phyloP scores from a whole-genome alignment of 2,329 filamentous ascomycete genomes.

The Diaporthe nobilis region DNA sequence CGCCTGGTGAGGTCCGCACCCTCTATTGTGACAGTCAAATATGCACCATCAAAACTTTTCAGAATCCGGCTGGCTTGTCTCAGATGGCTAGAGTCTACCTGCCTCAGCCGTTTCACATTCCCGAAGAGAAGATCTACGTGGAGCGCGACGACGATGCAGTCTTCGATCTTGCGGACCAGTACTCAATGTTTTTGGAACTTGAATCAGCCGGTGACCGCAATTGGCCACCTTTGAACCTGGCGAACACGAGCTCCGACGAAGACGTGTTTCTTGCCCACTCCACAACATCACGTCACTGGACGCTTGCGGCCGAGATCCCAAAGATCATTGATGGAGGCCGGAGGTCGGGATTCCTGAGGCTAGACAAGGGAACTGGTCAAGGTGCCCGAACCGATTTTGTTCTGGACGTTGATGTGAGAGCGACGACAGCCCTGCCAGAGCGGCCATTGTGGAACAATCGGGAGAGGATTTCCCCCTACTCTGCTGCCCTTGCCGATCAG shows the following conservation, averaged over 20 bases:
- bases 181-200: conserved; percentile 66
- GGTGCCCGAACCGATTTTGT: conserved; percentile 58
- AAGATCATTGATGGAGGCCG: conserved; percentile 58
- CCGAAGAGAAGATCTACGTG: conserved; percentile 65
- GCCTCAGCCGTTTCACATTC: conserved; percentile 65
- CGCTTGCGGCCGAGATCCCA: conserved; percentile 58
- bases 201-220: conserved; percentile 63
- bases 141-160: conserved; percentile 62
- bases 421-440: conserved; percentile 58
- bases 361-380: conserved; percentile 53
- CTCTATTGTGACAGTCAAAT: conserved; percentile 69
- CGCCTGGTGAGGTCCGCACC: conserved; percentile 56
- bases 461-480: conserved; percentile 60
- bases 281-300: conserved; percentile 51
- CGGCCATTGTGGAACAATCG: conserved; percentile 49
- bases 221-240: conserved; percentile 67
- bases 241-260: conserved; percentile 47
- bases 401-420: conserved; percentile 64
- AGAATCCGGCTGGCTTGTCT: conserved; percentile 61
- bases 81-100: conserved; percentile 64
- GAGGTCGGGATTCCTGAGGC: conserved; percentile 49
- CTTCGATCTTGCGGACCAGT: conserved; percentile 64
- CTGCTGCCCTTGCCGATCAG: conserved; percentile 59
- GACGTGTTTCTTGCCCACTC: conserved; percentile 47
- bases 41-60: conserved; percentile 66